Evolutionary conservation across 495 filamentous ascomycete species (phyloP).

Genomic region (Penicillium samsonianum): DNA sequence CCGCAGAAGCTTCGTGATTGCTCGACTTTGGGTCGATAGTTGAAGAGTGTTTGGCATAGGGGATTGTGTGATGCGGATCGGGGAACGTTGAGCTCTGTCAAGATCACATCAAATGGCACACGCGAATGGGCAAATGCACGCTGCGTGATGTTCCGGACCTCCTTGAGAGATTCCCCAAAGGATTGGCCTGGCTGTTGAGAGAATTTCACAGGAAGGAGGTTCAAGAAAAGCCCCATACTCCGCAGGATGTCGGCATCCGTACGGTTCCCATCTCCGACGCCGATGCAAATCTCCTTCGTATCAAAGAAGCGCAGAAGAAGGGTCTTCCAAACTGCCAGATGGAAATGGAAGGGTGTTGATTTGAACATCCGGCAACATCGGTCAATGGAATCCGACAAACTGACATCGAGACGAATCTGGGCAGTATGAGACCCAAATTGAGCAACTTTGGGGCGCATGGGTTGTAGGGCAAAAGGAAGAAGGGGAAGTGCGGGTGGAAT

Average conservation of each 20-base stretch:
- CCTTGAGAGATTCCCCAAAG: slow-evolving; percentile 19
- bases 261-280: slow-evolving; percentile 47
- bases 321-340: slow-evolving; percentile 38
- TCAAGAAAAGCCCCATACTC: slow-evolving; percentile 48
- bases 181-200: slow-evolving; percentile 11
- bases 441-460: slow-evolving; percentile 14
- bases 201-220: slow-evolving; percentile 50
- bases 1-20: slow-evolving; percentile 24
- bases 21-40: slow-evolving; percentile 37
- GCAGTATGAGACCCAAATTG: slow-evolving; percentile 15
- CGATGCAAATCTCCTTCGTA: slow-evolving; percentile 41
- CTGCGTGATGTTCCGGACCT: slow-evolving; percentile 22
- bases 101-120: slow-evolving; percentile 48
- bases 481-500: slow-evolving; percentile 38
- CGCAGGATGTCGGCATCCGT: slow-evolving; percentile 27
- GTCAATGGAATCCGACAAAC: slow-evolving; percentile 21
- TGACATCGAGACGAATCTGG: slow-evolving; percentile 18
- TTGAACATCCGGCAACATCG: slow-evolving; percentile 19
- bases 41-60: slow-evolving; percentile 44
- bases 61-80: slow-evolving; percentile 36
- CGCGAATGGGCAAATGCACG: slow-evolving; percentile 34
- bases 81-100: slow-evolving; percentile 38
- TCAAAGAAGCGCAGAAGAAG: slow-evolving; percentile 31
- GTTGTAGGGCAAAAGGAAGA: slow-evolving; percentile 29
- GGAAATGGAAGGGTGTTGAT: slow-evolving; percentile 47